A percentile compares a stretch with the other conserved stretches of the same genome.
phyloP scores from a whole-genome alignment of 1,139 yeast genomes.

The Eremothecium cymbalariae region DNA sequence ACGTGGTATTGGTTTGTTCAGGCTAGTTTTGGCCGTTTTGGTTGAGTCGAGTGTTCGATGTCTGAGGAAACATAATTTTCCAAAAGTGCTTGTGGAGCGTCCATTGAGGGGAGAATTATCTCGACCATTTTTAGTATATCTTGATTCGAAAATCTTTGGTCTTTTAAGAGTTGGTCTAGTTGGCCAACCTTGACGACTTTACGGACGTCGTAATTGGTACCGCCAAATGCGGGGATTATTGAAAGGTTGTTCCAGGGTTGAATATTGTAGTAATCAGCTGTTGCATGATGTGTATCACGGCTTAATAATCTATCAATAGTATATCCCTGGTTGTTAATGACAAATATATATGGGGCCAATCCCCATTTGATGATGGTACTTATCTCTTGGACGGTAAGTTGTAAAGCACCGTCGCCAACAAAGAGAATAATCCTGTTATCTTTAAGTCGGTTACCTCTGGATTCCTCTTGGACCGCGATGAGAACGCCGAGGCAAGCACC shows the following conservation, averaged over 20 bases:
- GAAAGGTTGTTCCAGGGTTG: constrained; percentile 75
- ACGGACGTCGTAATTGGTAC: constrained; percentile 56
- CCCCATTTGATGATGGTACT: constrained; percentile 74
- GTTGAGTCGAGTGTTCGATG: neutral
- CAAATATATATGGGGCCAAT: constrained; percentile 68
- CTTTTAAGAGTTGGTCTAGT: constrained; percentile 39
- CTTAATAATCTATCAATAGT: constrained; percentile 82
- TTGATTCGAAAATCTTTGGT: constrained; percentile 47
- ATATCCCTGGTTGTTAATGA: constrained; percentile 79
- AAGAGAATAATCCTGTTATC: constrained; percentile 62
- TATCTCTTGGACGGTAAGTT: constrained; percentile 77
- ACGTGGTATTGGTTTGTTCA: too few relatives aligned
- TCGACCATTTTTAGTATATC: constrained; percentile 67
- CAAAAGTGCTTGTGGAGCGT: constrained; percentile 66
- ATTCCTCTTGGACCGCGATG: constrained; percentile 62
- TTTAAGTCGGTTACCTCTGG: neutral
- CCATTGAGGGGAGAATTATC: constrained; percentile 69
- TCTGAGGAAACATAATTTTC: constrained; percentile 40
- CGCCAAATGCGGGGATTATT: constrained; percentile 61
- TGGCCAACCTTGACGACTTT: constrained; percentile 41
- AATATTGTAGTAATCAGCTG: constrained; percentile 67
- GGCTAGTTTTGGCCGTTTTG: constrained; percentile 1
- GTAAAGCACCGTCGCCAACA: constrained; percentile 87
- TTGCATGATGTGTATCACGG: constrained; percentile 45
- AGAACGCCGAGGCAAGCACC: constrained; percentile 82